These are phyloP conservation scores for Microstegium vimineum DNA, from an alignment of 176 grass and related monocot genomes.

Conservation along the genomic window DNA sequence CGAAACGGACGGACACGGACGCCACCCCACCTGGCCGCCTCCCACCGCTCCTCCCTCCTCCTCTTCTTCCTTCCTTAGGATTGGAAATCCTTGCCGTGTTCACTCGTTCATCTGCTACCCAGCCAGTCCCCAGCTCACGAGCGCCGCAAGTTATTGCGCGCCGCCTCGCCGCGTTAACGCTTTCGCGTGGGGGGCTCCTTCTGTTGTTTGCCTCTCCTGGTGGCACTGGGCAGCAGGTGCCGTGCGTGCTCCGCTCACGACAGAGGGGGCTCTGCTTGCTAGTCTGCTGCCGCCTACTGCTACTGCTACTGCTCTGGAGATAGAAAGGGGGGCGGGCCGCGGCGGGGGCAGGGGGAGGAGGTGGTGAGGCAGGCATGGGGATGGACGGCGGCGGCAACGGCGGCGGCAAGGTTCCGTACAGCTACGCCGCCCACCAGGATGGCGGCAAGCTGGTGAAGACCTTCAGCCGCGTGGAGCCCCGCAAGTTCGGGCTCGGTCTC, in stretches of 20 bases:
- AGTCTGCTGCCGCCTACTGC: no score
- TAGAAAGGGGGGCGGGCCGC: background rate
- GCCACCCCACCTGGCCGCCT: background rate
- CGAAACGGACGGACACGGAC: background rate
- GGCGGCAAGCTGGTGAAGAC: conserved; percentile 47
- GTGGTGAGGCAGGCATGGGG: conserved; percentile 19
- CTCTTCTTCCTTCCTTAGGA: background rate
- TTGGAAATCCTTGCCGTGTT: background rate
- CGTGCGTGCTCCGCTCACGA: background rate
- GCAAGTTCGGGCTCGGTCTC: conserved; percentile 47
- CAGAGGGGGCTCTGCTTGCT: background rate
- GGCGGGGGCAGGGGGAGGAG: no score
- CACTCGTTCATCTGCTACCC: background rate
- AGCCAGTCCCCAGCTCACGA: background rate
- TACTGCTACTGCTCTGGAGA: background rate
- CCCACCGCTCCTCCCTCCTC: background rate
- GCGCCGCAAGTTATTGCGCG: background rate
- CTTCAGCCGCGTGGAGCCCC: conserved; percentile 54
- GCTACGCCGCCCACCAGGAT: conserved; percentile 6
- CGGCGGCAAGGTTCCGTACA: conserved; percentile 37
- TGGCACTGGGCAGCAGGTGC: background rate
- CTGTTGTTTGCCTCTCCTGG: background rate
- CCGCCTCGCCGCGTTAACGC: background rate
- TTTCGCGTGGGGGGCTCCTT: background rate
- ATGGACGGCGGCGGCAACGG: conserved; percentile 33